Conservation (phyloP, 352 stramenopile species). For the Globisporangium solare region DNA sequence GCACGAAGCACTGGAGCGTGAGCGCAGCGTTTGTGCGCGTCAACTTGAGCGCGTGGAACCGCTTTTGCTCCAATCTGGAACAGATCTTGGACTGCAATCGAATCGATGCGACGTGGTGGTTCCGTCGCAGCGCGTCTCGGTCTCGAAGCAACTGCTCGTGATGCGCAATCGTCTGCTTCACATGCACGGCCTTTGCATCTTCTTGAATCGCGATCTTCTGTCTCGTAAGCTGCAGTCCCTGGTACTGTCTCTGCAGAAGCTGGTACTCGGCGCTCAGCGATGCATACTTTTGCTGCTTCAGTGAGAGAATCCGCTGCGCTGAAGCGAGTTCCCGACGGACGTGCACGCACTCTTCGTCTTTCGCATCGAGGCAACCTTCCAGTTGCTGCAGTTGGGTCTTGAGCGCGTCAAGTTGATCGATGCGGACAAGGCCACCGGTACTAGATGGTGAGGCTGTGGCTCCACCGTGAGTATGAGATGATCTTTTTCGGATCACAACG, state of each 20-base stretch:
- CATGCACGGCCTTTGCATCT: conserved; percentile 29
- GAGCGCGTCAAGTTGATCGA: conserved; percentile 1
- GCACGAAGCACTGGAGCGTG: conserved; percentile 38
- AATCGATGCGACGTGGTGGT: conserved; percentile 46
- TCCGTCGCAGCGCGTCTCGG: conserved; percentile 25
- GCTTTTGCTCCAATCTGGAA: conserved; percentile 49
- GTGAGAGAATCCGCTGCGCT: conserved; percentile 18
- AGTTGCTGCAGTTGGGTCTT: background rate
- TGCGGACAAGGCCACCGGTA: background rate
- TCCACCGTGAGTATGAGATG: too few relatives aligned
- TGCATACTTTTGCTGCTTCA: conserved; percentile 27
- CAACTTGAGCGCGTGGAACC: conserved; percentile 53
- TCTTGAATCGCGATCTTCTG: conserved; percentile 41
- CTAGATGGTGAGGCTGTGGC: too few relatives aligned
- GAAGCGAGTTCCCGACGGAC: conserved; percentile 18
- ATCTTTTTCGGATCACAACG: too few relatives aligned
- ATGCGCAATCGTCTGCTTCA: conserved; percentile 33
- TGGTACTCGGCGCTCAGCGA: conserved; percentile 27
- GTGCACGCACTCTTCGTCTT: conserved; percentile 6
- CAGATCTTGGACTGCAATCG: conserved; percentile 57
- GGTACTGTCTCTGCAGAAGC: conserved; percentile 26
- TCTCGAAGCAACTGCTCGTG: conserved; percentile 39
- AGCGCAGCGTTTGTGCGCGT: conserved; percentile 30
- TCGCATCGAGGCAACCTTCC: conserved; percentile 8
- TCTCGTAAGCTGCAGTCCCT: conserved; percentile 20